phyloP scores from a whole-genome alignment of 768 basidiomycete genomes.

The Lactarius psammicola region DNA sequence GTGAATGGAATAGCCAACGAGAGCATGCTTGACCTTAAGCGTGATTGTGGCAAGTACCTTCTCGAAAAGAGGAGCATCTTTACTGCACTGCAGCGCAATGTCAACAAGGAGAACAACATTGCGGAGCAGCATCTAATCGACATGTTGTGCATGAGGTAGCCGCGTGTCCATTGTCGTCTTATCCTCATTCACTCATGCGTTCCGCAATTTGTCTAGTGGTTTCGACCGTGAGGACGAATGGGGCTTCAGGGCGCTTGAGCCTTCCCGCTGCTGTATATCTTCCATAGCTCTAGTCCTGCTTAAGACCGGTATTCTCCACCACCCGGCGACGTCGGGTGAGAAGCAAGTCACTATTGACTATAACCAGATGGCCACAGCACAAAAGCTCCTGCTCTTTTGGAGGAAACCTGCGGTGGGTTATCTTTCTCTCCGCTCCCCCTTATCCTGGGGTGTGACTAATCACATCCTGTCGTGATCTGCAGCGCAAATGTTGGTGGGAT shows the following conservation, averaged over 20 bases:
- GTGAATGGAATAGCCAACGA: slow-evolving; percentile 79
- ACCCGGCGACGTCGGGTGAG: slow-evolving; percentile 48
- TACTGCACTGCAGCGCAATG: slow-evolving; percentile 96
- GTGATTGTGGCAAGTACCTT: slow-evolving; percentile 81
- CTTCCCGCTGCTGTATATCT: slow-evolving; percentile 94
- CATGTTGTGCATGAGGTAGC: slow-evolving; percentile 99
- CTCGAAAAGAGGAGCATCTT: slow-evolving; percentile 92
- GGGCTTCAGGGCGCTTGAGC: slow-evolving; percentile 96
- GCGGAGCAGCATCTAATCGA: slow-evolving; percentile 99
- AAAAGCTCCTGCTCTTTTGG: slow-evolving; percentile 97
- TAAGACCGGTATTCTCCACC: slow-evolving; percentile 93
- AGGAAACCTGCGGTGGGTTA: slow-evolving; percentile 94
- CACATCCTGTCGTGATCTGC: slow-evolving; percentile 2
- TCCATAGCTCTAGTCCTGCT: slow-evolving; percentile 96
- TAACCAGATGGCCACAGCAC: slow-evolving; percentile 93
- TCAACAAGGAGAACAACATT: slow-evolving; percentile 98
- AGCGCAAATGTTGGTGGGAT: slow-evolving; percentile 99
- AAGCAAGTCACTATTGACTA: slow-evolving; percentile 84
- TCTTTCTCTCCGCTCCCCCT: slow-evolving; percentile 15
- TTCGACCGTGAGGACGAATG: slow-evolving; percentile 97
- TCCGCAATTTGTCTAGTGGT: slow-evolving; percentile 52
- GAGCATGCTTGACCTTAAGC: slow-evolving; percentile 75
- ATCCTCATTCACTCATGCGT: slow-evolving; percentile 10
- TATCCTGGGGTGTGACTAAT: slow-evolving; percentile 19
- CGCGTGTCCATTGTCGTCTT: slow-evolving; percentile 28